These are phyloP conservation scores for Petunia axillaris DNA, from an alignment of 257 asterid genomes.

Conservation along the genomic window DNA sequence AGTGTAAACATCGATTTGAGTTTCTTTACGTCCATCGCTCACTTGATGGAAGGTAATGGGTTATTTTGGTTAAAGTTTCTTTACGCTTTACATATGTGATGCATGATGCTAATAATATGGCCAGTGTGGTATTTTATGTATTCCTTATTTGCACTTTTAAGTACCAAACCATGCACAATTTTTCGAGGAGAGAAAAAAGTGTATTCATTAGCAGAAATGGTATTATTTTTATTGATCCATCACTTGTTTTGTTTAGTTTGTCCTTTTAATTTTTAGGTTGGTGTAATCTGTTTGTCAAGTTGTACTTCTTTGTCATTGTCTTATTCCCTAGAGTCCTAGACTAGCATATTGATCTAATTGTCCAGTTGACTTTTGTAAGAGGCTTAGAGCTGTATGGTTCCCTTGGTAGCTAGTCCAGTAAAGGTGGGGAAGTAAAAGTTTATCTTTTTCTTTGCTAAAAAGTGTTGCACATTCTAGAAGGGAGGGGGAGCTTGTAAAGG, in stretches of 20 bases:
- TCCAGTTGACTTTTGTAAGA: neutral
- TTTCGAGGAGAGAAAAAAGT: neutral
- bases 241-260: neutral
- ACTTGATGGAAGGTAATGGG: slow-evolving; percentile 88
- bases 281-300: neutral
- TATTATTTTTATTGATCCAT: neutral
- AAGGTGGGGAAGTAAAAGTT: neutral
- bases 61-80: slow-evolving; percentile 12
- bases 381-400: neutral
- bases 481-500: neutral
- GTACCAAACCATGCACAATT: neutral
- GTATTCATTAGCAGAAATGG: slow-evolving; percentile 5
- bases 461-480: neutral
- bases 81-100: slow-evolving; percentile 1
- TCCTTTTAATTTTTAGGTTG: too few relatives aligned
- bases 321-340: neutral
- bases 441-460: neutral
- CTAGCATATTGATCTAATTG: neutral
- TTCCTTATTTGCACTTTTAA: neutral
- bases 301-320: neutral
- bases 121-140: neutral
- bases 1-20: slow-evolving; percentile 79
- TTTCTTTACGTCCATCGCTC: slow-evolving; percentile 78
- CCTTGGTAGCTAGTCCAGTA: neutral
- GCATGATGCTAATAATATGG: neutral